Evolutionary conservation across 306 rosid species (phyloP).

Genomic region (Glycyrrhiza uralensis): DNA sequence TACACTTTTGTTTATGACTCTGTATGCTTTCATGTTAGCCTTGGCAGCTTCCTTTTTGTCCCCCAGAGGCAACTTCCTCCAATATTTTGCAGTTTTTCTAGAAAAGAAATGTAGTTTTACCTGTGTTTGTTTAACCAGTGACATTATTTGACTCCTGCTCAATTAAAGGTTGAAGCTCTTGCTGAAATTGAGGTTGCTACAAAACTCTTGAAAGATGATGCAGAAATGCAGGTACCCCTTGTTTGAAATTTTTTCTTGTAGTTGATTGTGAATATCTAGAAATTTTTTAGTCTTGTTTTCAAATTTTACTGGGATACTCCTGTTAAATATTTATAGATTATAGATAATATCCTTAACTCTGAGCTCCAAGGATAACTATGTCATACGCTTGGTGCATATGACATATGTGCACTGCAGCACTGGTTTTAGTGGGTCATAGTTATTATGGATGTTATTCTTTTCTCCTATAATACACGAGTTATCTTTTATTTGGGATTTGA

Average conservation of each 20-base stretch:
- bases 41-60: conserved; percentile 9
- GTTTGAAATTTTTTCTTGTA: conserved; percentile 9
- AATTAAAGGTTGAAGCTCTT: conserved; percentile 88
- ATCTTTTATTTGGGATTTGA: not conserved
- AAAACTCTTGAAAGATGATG: conserved; percentile 60
- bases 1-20: not conserved
- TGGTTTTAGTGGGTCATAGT: not conserved
- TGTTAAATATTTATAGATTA: not conserved
- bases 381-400: not conserved
- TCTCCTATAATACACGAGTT: not conserved
- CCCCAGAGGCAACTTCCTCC: conserved; percentile 6
- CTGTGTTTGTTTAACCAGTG: conserved; percentile 12
- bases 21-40: not conserved
- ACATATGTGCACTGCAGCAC: not conserved
- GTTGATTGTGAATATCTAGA: conserved; percentile 5
- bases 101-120: not conserved
- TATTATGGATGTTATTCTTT: not conserved
- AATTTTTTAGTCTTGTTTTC: not conserved
- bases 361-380: not conserved
- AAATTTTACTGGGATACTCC: not conserved
- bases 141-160: conserved; percentile 27
- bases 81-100: not conserved
- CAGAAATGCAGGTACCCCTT: conserved; percentile 57
- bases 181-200: conserved; percentile 93
- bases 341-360: not conserved